Conservation (phyloP, 73 alveolate genomes). For the Paramecium biaurelia region DNA sequence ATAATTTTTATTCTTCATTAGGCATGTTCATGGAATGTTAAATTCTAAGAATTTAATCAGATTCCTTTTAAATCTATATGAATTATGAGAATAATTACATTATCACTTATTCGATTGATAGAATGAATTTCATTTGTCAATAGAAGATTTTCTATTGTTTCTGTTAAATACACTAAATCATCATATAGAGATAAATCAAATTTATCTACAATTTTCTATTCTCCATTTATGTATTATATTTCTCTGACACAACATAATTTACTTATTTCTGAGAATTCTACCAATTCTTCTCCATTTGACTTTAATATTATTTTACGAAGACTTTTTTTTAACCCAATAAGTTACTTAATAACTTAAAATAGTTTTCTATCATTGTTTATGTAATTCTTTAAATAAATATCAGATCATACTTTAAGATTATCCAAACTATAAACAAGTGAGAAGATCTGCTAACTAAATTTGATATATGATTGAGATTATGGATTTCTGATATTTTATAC, state of each 20-base stretch:
- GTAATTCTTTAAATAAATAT: slow-evolving; percentile 3
- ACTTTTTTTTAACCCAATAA: slow-evolving; percentile 7
- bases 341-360: not conserved
- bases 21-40: not conserved
- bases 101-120: not conserved
- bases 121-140: not conserved
- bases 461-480: not conserved
- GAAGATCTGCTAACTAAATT: not conserved
- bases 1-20: not conserved
- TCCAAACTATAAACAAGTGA: not conserved
- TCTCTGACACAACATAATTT: not conserved
- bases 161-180: slow-evolving; percentile 2
- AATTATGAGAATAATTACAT: not conserved
- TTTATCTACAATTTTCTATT: not conserved
- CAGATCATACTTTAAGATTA: not conserved
- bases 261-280: not conserved
- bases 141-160: not conserved
- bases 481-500: not conserved
- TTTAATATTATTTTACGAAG: not conserved
- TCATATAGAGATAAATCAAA: slow-evolving; percentile 17
- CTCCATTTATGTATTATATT: not conserved
- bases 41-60: not conserved
- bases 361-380: slow-evolving; percentile 9
- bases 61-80: not conserved
- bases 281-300: not conserved